Evolutionary conservation across 2,329 filamentous ascomycete genomes (phyloP), one percentile per base, ranked within the genome.

Genomic region (Daldinia sp.): DNA sequence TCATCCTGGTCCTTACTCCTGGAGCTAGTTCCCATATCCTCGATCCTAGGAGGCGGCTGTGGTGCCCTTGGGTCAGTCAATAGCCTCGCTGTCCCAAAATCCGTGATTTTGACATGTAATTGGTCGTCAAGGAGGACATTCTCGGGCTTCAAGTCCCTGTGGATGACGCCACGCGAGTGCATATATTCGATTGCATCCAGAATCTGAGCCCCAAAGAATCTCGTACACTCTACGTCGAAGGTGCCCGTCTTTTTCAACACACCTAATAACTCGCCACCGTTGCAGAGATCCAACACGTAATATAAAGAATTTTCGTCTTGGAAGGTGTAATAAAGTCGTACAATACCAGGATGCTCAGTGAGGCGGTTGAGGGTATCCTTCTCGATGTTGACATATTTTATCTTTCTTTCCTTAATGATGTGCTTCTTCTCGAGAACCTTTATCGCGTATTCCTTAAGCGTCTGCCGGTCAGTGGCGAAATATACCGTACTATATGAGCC

Each of bases 371-470:
- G 83, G 0, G 95, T 98, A 78, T 99, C 94, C 80, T 97, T 97
- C 78, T 99, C 95, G 72, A 99, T 99, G 78, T 98, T 99, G 78
- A 99, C 95, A 74, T 99, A 99, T 83, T 99, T 99, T 74, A 99
- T 96, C 84, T 99, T 99, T 79, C 97, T 98, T 80, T 99, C 95
- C 79, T 98, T 99, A 83, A 99, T 99, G 74, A 99, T 99, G 77
- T 99, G 95, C 72, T 93, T 88, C 80, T 99, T 99, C 79, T 99
- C 95, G 47, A 99, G 86, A 13, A 99, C 94, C 77, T 99, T 99
- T 79, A 99, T 94, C 23, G 95, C 95, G 74, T 98, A 98, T 77
- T 99, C 94, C 73, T 96, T 96, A 60, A 96, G 81, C 1, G 93
- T 97, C 77, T 97, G 93, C 64, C 94, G 89, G 77, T 99, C 95